phyloP scores from a whole-genome alignment of 2,329 filamentous ascomycete genomes.

The Drechslera avenae region DNA sequence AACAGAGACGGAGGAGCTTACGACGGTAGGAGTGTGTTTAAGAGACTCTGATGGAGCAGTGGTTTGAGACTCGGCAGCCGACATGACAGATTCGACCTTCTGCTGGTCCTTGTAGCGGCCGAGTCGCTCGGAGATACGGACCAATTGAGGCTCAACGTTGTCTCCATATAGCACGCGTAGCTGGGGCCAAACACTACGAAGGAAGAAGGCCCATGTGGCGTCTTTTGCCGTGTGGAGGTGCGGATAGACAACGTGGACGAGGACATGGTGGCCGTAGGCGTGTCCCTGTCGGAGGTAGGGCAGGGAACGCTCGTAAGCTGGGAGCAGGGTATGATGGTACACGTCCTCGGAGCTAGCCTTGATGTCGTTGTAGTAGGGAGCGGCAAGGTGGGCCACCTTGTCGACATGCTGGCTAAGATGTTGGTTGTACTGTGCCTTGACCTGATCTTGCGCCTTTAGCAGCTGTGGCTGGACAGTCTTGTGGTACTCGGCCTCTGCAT shows the following conservation, averaged over 20 bases:
- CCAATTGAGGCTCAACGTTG: constrained; percentile 93
- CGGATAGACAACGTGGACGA: constrained; percentile 73
- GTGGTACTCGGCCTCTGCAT: constrained; percentile 75
- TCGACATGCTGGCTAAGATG: constrained; percentile 75
- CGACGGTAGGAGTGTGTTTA: constrained; percentile 26
- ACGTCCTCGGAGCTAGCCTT: constrained; percentile 68
- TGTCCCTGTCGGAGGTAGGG: constrained; percentile 77
- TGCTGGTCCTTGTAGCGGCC: constrained; percentile 73
- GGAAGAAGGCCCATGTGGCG: constrained; percentile 71
- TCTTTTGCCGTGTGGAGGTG: constrained; percentile 73
- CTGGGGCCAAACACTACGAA: constrained; percentile 79
- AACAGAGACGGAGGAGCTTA: constrained; percentile 27
- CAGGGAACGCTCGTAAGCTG: constrained; percentile 73
- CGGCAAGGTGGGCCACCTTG: constrained; percentile 61
- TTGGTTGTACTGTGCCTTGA: constrained; percentile 70
- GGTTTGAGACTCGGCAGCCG: constrained; percentile 55
- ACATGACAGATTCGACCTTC: constrained; percentile 64
- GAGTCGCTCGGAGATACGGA: constrained; percentile 88
- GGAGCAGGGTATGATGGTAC: constrained; percentile 74
- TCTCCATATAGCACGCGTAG: constrained; percentile 80
- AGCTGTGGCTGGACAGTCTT: constrained; percentile 77
- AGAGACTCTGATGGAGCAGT: constrained; percentile 20
- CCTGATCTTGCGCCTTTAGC: constrained; percentile 65
- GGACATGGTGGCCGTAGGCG: constrained; percentile 67
- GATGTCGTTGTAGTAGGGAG: constrained; percentile 74